Conservation (phyloP, 2,329 filamentous ascomycete genomes). For the Rhinocladiella similis region DNA sequence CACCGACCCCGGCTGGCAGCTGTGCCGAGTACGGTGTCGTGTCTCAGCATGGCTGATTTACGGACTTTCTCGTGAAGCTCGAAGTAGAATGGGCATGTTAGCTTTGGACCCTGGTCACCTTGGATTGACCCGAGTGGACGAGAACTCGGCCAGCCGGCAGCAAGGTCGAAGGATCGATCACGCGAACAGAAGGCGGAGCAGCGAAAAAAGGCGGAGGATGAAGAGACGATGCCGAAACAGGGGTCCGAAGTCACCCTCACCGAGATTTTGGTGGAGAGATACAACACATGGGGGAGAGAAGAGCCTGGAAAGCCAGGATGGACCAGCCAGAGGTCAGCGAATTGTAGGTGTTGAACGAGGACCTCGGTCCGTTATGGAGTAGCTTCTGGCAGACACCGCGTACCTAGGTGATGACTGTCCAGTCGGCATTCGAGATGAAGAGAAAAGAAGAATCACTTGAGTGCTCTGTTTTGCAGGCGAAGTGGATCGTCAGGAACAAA, state of each 20-base stretch:
- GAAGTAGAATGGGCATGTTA: background rate
- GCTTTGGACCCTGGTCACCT: background rate
- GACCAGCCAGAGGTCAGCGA: no score
- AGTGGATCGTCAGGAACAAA: constrained; percentile 9
- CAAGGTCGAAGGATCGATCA: background rate
- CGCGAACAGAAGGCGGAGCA: constrained; percentile 1
- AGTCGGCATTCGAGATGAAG: background rate
- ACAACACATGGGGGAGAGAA: background rate
- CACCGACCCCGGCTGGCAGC: no score
- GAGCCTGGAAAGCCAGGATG: no score
- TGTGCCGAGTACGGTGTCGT: no score
- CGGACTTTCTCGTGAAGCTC: background rate
- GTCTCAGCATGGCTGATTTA: no score
- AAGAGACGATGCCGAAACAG: background rate
- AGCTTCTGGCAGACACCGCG: background rate
- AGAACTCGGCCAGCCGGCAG: background rate
- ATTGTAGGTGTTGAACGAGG: no score
- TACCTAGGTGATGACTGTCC: background rate
- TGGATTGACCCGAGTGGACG: background rate
- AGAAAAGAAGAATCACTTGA: background rate
- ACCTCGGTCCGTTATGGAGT: no score
- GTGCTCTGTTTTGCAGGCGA: background rate
- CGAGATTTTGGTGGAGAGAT: background rate
- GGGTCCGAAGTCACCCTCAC: background rate
- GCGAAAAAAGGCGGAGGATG: background rate